Conservation (phyloP, 768 basidiomycete genomes). For the Clitopilus hobsonii region DNA sequence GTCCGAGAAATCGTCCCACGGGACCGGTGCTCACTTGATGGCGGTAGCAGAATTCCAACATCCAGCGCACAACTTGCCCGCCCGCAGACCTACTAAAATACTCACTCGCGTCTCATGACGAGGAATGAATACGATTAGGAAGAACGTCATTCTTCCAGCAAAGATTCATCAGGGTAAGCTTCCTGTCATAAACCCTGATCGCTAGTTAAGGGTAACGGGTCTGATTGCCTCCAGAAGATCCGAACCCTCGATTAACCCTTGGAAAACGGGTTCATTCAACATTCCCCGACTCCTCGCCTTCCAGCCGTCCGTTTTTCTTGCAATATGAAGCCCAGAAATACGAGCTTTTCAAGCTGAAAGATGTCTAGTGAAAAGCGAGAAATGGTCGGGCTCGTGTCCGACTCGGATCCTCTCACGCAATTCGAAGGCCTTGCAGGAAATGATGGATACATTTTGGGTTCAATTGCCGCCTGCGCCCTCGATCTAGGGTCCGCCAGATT, state of each 20-base stretch:
- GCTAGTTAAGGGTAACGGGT: neutral
- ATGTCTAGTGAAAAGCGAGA: neutral
- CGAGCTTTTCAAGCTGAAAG: no score
- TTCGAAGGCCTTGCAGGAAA: neutral
- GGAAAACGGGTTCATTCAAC: neutral
- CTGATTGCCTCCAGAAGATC: neutral
- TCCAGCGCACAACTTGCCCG: neutral
- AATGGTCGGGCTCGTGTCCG: neutral
- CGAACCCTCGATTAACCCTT: neutral
- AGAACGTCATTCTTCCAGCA: neutral
- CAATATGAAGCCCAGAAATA: no score
- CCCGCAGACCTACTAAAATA: neutral
- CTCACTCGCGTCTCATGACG: neutral
- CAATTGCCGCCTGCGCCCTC: neutral
- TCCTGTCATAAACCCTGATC: neutral
- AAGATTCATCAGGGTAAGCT: neutral
- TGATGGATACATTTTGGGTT: neutral
- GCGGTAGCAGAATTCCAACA: neutral
- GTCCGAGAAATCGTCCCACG: conserved; percentile 1
- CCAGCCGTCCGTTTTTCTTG: neutral
- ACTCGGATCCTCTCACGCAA: conserved; percentile 1
- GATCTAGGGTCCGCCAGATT: conserved; percentile 1
- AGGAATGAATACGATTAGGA: neutral
- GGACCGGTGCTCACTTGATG: neutral
- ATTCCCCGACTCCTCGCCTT: neutral